Percentiles rank a stretch among this genome's conserved stretches.
These are phyloP conservation scores for Tephrocybe sp. DNA, from an alignment of 768 basidiomycete genomes.

Conservation along the genomic window DNA sequence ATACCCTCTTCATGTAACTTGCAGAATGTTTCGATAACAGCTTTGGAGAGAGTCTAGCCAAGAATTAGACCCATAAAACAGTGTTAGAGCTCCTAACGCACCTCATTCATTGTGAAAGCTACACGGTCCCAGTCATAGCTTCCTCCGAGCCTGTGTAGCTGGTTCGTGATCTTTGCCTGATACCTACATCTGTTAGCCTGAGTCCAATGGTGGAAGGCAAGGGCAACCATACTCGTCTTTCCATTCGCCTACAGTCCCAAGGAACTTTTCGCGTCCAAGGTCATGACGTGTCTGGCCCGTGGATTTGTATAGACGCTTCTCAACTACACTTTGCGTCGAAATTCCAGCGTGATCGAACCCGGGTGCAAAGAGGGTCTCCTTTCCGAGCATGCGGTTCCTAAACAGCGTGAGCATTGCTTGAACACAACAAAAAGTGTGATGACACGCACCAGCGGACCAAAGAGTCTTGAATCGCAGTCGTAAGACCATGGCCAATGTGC, in stretches of 20 bases:
- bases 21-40: slow-evolving; percentile 91
- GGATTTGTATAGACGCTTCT: slow-evolving; percentile 84
- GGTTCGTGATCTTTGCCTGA: slow-evolving; percentile 88
- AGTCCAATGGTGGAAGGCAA: background rate
- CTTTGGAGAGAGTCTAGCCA: slow-evolving; percentile 68
- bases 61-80: background rate
- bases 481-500: slow-evolving; percentile 94
- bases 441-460: slow-evolving; percentile 78
- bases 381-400: slow-evolving; percentile 96
- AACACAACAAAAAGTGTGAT: background rate
- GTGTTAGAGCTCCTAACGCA: slow-evolving; percentile 27
- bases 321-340: slow-evolving; percentile 96
- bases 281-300: slow-evolving; percentile 86
- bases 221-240: slow-evolving; percentile 78
- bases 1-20: slow-evolving; percentile 87
- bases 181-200: slow-evolving; percentile 50
- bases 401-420: background rate
- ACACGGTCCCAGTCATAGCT: slow-evolving; percentile 94
- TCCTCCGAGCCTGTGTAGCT: slow-evolving; percentile 84
- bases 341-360: slow-evolving; percentile 99
- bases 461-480: slow-evolving; percentile 86
- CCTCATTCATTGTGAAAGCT: slow-evolving; percentile 94
- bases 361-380: slow-evolving; percentile 84
- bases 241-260: slow-evolving; percentile 93
- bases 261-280: slow-evolving; percentile 89